Percentiles rank a stretch among this genome's conserved stretches.
These are phyloP conservation scores for Phlegmacium glaucopus DNA, from an alignment of 768 basidiomycete species.

Conservation along the genomic window DNA sequence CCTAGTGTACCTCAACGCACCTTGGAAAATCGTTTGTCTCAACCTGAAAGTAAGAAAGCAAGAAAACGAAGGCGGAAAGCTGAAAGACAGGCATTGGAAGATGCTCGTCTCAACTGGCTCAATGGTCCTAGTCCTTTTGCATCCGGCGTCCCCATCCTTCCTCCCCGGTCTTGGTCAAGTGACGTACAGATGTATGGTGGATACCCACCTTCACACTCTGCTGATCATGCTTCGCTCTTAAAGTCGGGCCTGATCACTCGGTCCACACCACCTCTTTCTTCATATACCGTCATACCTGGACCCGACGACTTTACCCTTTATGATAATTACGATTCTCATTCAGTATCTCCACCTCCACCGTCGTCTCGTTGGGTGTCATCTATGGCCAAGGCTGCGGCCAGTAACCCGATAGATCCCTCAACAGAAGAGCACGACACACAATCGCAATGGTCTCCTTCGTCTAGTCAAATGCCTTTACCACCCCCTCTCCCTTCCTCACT, in stretches of 20 bases:
- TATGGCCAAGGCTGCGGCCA: conserved; percentile 32
- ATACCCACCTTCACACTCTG: too few species aligned
- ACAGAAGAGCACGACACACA: background rate
- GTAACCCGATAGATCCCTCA: conserved; percentile 12
- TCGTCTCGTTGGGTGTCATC: conserved; percentile 37
- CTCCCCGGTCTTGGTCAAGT: background rate
- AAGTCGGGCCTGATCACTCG: too few species aligned
- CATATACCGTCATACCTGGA: too few species aligned
- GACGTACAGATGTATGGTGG: background rate
- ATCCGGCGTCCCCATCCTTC: conserved; percentile 1
- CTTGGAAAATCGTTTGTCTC: conserved; percentile 21
- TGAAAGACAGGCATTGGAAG: conserved; percentile 30
- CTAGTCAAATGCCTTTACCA: conserved; percentile 8
- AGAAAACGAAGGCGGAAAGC: conserved; percentile 37
- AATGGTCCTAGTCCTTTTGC: conserved; percentile 9
- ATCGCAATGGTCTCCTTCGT: conserved; percentile 6
- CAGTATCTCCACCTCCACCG: conserved; percentile 10
- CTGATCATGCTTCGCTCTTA: too few species aligned
- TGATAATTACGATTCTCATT: background rate
- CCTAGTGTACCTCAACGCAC: conserved; percentile 11
- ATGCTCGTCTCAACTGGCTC: conserved; percentile 19
- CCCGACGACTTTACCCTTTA: background rate
- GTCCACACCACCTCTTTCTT: too few species aligned
- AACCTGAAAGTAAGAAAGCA: conserved; percentile 34
- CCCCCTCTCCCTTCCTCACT: conserved; percentile 9